Evolutionary conservation across 345 rosid species (phyloP).

Genomic region (Eucalyptus microcorys): DNA sequence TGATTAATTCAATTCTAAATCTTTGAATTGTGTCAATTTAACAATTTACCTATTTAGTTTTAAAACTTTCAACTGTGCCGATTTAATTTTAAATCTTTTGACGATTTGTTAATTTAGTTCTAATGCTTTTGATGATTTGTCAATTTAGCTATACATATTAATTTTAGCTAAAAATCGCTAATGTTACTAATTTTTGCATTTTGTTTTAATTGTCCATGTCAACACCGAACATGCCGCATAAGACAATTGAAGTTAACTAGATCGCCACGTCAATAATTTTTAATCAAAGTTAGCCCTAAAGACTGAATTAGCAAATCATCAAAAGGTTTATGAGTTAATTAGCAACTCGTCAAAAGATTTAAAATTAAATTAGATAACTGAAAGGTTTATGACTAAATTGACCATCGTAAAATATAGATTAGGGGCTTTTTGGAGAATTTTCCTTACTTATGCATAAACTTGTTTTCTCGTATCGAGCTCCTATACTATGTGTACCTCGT

Average conservation of each 20-base stretch:
- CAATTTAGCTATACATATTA: rapidly evolving
- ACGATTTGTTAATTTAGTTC: rapidly evolving
- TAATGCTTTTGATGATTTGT: no score
- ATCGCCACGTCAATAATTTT: neutral
- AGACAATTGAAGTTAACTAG: rapidly evolving
- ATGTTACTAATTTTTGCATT: rapidly evolving
- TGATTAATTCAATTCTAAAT: rapidly evolving
- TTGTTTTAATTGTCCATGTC: neutral
- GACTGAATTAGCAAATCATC: neutral
- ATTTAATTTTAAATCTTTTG: no score
- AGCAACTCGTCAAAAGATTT: no score
- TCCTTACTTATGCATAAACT: rapidly evolving
- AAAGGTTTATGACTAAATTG: no score
- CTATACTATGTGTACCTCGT: rapidly evolving
- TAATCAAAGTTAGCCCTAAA: neutral
- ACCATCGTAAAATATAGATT: rapidly evolving
- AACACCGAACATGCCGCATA: rapidly evolving
- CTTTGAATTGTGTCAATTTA: rapidly evolving
- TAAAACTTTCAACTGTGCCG: rapidly evolving
- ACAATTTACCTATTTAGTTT: no score
- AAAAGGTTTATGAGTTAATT: no score
- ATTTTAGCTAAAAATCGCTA: rapidly evolving
- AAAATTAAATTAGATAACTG: neutral
- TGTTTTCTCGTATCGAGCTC: neutral
- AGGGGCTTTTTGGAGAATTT: neutral